Evolutionary conservation across 2,329 filamentous ascomycete genomes (phyloP), one percentile per base, ranked within the genome.

Genomic region (Diaporthe batatas): DNA sequence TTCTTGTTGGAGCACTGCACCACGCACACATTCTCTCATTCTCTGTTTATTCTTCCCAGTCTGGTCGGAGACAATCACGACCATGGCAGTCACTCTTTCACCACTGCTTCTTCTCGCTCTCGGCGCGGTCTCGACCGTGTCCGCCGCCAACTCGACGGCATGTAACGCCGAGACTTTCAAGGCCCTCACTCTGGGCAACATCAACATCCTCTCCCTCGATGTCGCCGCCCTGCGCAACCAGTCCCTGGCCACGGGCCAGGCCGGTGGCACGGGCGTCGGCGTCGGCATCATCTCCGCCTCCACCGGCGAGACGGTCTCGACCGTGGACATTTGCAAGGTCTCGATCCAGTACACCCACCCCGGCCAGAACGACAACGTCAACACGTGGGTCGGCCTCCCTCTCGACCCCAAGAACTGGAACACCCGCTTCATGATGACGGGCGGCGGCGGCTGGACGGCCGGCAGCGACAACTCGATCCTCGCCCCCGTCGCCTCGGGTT

Each of bases 401-500:
- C 68, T 71, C n/a, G 55, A 49, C 32, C 44, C 54, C 10, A 29
- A 47, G n/a, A 21, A 32, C 16, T 71, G 68, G 68, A 62, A 71
- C 47, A 21, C 29, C 8, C 68, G 68, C n/a, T 71, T 71, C 54
- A 49, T 71, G 29, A 71, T 71, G 68, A 44, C 47, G 6, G 68
- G 68, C 44, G 68, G 68, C 14, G 68, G 68, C 34, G 68, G 57
- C 8, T 71, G 68, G 68, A 59, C 58, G 7, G 68, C 71, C 47
- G 73, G 51, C 53, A 51, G 32, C 58, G 47, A 72, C 81, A 55
- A 8, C 65, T 34, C 47, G 42, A 65, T 57, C 44, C 47, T 51
- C 12, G 34, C 21, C 21, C 47, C 68, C 58, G 71, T 58, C 10
- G 72, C 54, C 2, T 64, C 62, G 12, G 72, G 72, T 10, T 73